Base-by-base conservation (phyloP, 78 protist genomes). In the Ministeria vibrans region DNA sequence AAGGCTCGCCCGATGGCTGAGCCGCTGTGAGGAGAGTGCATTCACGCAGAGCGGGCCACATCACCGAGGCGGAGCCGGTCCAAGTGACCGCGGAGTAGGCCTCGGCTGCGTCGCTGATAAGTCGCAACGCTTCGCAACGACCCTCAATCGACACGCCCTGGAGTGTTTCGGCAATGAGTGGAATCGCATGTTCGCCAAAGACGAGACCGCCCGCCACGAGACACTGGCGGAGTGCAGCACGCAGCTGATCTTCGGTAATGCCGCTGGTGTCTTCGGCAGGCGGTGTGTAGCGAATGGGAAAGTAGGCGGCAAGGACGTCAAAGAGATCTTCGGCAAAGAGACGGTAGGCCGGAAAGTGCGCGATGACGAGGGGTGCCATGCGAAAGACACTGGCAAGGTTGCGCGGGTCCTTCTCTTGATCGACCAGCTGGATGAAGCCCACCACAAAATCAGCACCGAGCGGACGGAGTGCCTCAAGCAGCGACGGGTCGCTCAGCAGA, bases 321-420 rank as follows among this genome's bases (percentile, higher is more conserved):
- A 89, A 89, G n/a, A 94, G 77, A 25, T 85, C 92, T 55, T 87
- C 70, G 27, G 36, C 77, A 18, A 74, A 73, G 22, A 0, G 68
- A 9, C 0, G 4, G 51, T 13, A 1, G n/a, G n/a, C n/a, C 27
- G 74, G 74, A 3, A 62, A 34, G 43, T 15, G 51, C 49, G 38
- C 30, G 61, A 0, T 9, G 15, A 7, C 43, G 34, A n/a, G 55
- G 71, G 84, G 88, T 34, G 70, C 49, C 55, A 91, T 42, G 62
- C 38, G 59, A 42, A 95, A 91, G 64, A 79, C 86, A 30, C 32
- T 69, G 43, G 87, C 42, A 18, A 95, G 81, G 82, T 91, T 91
- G 71, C 98, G 86, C n/a, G 98, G 98, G 85, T 95, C 98, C 71
- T 93, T 91, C 80, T 95, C 98, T 61, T 94, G 94, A 32, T 95